Percentiles rank a stretch among this genome's conserved stretches.
phyloP scores from a whole-genome alignment of 2,329 filamentous ascomycete species.

The Amphichorda felina region DNA sequence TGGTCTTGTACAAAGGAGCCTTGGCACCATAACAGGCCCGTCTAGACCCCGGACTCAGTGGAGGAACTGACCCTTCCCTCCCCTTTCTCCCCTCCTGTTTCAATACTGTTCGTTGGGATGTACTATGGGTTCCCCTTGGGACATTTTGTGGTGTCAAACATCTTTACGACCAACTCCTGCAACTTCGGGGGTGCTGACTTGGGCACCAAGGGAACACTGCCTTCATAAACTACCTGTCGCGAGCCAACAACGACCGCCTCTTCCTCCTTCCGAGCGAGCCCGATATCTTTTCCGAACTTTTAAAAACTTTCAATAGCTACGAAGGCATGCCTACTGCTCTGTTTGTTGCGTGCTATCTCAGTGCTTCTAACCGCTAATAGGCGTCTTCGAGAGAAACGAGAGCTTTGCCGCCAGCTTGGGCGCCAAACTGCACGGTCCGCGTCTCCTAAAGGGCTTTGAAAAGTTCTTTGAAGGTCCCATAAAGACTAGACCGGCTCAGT shows the following conservation, averaged over 20 bases:
- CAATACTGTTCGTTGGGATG: too few species aligned
- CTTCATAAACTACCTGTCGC: conserved; percentile 42
- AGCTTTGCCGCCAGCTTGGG: conserved; percentile 78
- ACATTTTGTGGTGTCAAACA: too few species aligned
- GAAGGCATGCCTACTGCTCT: conserved; percentile 35
- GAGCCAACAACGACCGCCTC: conserved; percentile 29
- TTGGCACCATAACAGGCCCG: background rate
- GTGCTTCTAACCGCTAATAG: conserved; percentile 21
- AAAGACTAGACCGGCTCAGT: conserved; percentile 36
- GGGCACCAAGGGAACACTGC: conserved; percentile 4
- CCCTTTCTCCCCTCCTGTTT: background rate
- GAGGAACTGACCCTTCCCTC: too few species aligned
- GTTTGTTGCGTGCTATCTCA: background rate
- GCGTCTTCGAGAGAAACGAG: conserved; percentile 73
- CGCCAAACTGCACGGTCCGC: conserved; percentile 70
- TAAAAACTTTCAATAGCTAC: conserved; percentile 66
- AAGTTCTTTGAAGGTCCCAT: conserved; percentile 76
- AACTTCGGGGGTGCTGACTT: background rate
- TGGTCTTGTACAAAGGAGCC: too few species aligned
- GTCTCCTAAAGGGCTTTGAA: conserved; percentile 77
- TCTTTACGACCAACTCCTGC: background rate
- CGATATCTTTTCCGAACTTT: conserved; percentile 62
- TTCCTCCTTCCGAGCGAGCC: conserved; percentile 39
- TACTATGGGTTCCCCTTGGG: too few species aligned
- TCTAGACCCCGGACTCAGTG: background rate